A percentile compares a stretch with the other conserved stretches of the same genome.
Conservation (phyloP, 306 rosid species). For the Macrotyloma uniflorum region DNA sequence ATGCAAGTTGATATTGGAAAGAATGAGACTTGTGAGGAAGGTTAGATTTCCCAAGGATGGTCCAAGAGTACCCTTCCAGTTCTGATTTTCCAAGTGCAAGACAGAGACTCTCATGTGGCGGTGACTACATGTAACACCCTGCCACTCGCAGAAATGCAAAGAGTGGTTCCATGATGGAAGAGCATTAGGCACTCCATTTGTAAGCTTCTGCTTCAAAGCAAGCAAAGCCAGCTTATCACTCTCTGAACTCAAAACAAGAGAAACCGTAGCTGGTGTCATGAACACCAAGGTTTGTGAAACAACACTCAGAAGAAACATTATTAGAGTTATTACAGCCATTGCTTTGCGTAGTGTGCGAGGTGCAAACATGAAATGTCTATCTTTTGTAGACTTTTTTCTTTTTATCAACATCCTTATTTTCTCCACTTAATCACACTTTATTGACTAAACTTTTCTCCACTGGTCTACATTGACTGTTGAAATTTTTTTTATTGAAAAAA, state of each 20-base stretch:
- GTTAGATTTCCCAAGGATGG: conserved; percentile 38
- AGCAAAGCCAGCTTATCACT: conserved; percentile 35
- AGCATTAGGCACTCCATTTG: conserved; percentile 18
- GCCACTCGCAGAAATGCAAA: conserved; percentile 34
- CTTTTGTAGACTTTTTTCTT: not conserved
- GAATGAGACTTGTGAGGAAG: conserved; percentile 2
- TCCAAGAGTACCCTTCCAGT: conserved; percentile 30
- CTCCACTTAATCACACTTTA: not conserved
- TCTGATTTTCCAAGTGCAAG: not conserved
- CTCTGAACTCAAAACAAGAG: conserved; percentile 5
- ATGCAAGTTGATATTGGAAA: conserved; percentile 9
- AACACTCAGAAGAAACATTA: not conserved
- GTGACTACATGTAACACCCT: conserved; percentile 29
- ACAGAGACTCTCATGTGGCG: conserved; percentile 30
- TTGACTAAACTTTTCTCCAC: not conserved
- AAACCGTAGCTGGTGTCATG: not conserved
- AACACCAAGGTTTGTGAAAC: not conserved
- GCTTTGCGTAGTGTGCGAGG: not conserved
- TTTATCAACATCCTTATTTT: not conserved
- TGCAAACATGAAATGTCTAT: not conserved
- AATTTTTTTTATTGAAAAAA: not conserved
- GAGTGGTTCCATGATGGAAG: conserved; percentile 47
- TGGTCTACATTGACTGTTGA: not conserved
- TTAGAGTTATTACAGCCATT: not conserved
- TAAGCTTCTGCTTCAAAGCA: conserved; percentile 31